Evolutionary conservation across 108 stramenopile genomes (phyloP).

Genomic region (Nitzschia sp.): DNA sequence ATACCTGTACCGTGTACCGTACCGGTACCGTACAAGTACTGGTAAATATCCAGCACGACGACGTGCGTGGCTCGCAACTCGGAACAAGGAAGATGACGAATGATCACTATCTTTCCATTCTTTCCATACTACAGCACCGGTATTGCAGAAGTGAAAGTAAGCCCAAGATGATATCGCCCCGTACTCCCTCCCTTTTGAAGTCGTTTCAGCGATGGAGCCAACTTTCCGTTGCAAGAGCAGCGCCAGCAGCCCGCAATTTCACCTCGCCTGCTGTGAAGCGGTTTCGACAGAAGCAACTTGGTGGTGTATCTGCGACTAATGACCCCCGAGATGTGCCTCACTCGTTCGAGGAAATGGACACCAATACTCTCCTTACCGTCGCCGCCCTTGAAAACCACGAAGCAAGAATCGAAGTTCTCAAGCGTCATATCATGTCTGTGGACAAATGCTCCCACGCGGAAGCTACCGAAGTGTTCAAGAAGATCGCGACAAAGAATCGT

Average conservation of each 20-base stretch:
- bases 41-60: too few relatives aligned
- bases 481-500: constrained; percentile 50
- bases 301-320: too few relatives aligned
- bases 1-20: too few relatives aligned
- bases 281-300: constrained; percentile 3
- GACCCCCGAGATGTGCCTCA: constrained; percentile 47
- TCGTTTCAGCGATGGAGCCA: background rate
- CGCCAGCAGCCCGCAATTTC: background rate
- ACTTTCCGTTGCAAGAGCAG: too few relatives aligned
- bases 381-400: constrained; percentile 44
- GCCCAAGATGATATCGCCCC: background rate
- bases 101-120: too few relatives aligned
- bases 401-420: constrained; percentile 55
- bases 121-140: too few relatives aligned
- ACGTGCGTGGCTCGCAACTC: too few relatives aligned
- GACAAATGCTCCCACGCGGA: constrained; percentile 47
- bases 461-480: constrained; percentile 35
- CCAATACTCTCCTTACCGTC: constrained; percentile 45
- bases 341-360: constrained; percentile 50
- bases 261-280: constrained; percentile 22
- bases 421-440: constrained; percentile 61
- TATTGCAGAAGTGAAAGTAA: too few relatives aligned
- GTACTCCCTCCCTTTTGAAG: background rate
- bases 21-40: too few relatives aligned
- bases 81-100: too few relatives aligned